Conservation (phyloP, 2,329 filamentous ascomycete genomes). For the Monosporascus sp. region DNA sequence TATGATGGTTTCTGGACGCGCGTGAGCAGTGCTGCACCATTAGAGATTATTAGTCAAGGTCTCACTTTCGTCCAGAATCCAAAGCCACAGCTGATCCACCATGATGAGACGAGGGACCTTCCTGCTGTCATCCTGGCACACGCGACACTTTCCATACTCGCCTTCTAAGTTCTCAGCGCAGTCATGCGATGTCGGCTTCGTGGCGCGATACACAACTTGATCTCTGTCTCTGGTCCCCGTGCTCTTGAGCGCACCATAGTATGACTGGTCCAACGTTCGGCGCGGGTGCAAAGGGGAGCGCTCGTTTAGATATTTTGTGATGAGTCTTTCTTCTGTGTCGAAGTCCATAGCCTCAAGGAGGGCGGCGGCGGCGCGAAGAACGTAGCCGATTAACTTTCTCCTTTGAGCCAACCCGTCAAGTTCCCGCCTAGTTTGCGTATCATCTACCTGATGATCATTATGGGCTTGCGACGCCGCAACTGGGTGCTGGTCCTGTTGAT, state of each 20-base stretch:
- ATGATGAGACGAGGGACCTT: slow-evolving; percentile 8
- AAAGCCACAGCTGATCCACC: slow-evolving; percentile 11
- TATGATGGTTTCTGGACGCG: slow-evolving; percentile 28
- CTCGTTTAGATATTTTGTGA: slow-evolving; percentile 8
- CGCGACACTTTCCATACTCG: not conserved
- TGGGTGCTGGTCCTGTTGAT: not conserved
- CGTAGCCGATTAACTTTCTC: not conserved
- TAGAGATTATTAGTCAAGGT: too few relatives aligned
- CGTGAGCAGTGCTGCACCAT: too few relatives aligned
- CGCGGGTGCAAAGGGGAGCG: slow-evolving; percentile 19
- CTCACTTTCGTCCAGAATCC: slow-evolving; percentile 8
- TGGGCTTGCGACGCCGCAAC: not conserved
- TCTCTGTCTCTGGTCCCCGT: slow-evolving; percentile 19
- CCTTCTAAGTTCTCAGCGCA: too few relatives aligned
- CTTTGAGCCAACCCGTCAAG: not conserved
- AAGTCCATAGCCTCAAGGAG: slow-evolving; percentile 1
- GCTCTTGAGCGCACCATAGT: slow-evolving; percentile 22
- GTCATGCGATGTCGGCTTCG: not conserved
- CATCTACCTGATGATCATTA: not conserved
- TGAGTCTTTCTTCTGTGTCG: not conserved
- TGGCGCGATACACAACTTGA: slow-evolving; percentile 11
- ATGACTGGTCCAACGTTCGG: slow-evolving; percentile 25
- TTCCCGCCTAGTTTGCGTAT: too few relatives aligned
- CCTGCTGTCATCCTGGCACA: slow-evolving; percentile 1
- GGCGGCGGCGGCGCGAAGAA: not conserved